Percentiles rank a stretch among this genome's conserved stretches.
Conservation (phyloP, 495 filamentous ascomycete species). For the Trichoderma asperelloides region DNA sequence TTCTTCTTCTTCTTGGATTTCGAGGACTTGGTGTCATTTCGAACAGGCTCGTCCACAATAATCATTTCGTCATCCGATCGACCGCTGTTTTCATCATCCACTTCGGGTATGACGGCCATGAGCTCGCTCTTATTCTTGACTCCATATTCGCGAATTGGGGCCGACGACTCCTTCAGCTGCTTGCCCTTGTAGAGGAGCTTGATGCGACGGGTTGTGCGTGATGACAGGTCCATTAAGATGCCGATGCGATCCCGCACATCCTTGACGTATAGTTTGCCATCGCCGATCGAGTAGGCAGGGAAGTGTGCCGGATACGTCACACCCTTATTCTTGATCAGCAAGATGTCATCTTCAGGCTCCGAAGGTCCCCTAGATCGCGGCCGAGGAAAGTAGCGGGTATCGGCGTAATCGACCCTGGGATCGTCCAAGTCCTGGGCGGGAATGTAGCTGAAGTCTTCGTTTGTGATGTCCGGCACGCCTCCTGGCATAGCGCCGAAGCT, state of each 20-base stretch:
- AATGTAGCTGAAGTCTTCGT: slow-evolving; percentile 76
- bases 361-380: slow-evolving; percentile 19
- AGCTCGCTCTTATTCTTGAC: slow-evolving; percentile 76
- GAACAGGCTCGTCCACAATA: slow-evolving; percentile 25
- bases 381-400: slow-evolving; percentile 13
- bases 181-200: slow-evolving; percentile 79
- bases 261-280: slow-evolving; percentile 60
- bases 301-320: slow-evolving; percentile 70
- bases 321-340: slow-evolving; percentile 64
- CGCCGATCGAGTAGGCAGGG: slow-evolving; percentile 70
- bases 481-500: slow-evolving; percentile 41
- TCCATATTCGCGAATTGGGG: slow-evolving; percentile 62
- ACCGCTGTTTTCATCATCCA: slow-evolving; percentile 35
- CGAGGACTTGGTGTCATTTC: slow-evolving; percentile 20
- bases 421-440: slow-evolving; percentile 57
- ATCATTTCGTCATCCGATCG: slow-evolving; percentile 37
- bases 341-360: slow-evolving; percentile 57
- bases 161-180: slow-evolving; percentile 55
- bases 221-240: slow-evolving; percentile 49
- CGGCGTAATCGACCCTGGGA: neutral
- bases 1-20: slow-evolving; percentile 36
- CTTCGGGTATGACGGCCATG: slow-evolving; percentile 42
- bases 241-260: slow-evolving; percentile 59
- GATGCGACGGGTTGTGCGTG: slow-evolving; percentile 45
- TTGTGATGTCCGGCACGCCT: slow-evolving; percentile 53